Conservation (phyloP, 2,329 filamentous ascomycete genomes). For the Penicillium rolfsii region DNA sequence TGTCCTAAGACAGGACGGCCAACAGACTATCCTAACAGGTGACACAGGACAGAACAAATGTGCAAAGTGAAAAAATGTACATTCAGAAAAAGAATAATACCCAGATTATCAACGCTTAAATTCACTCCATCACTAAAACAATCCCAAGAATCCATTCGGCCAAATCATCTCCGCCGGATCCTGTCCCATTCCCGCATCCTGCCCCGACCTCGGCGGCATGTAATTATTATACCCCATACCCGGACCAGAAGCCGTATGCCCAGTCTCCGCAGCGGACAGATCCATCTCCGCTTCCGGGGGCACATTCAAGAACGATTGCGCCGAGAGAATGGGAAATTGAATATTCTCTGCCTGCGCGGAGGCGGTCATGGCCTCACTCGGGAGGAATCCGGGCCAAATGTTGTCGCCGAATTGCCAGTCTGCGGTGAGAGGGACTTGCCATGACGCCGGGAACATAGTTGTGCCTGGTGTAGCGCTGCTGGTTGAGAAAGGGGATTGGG, state of each 20-base stretch:
- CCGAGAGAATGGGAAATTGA: conserved; percentile 22
- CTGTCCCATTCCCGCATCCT: conserved; percentile 6
- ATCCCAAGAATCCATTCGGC: conserved; percentile 26
- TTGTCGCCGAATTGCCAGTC: conserved; percentile 68
- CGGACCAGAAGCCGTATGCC: neutral
- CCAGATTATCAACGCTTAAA: neutral
- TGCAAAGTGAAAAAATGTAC: neutral
- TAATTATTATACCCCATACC: conserved; percentile 13
- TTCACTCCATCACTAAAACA: conserved; percentile 15
- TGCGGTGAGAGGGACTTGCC: conserved; percentile 86
- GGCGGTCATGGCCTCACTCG: conserved; percentile 17
- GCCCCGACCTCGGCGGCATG: conserved; percentile 1
- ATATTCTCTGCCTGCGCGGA: conserved; percentile 12
- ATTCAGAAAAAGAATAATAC: neutral
- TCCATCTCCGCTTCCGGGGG: neutral
- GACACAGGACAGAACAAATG: neutral
- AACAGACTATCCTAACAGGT: neutral
- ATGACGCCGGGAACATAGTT: conserved; percentile 63
- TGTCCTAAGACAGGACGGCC: neutral
- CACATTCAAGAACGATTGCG: conserved; percentile 25
- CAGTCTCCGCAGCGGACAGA: neutral
- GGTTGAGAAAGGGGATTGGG: conserved; percentile 32
- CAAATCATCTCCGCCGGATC: conserved; percentile 13
- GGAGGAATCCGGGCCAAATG: conserved; percentile 31
- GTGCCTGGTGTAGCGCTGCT: conserved; percentile 17